phyloP scores from a whole-genome alignment of 225 moss, liverwort and hornwort species.

The Pleurozium schreberi region DNA sequence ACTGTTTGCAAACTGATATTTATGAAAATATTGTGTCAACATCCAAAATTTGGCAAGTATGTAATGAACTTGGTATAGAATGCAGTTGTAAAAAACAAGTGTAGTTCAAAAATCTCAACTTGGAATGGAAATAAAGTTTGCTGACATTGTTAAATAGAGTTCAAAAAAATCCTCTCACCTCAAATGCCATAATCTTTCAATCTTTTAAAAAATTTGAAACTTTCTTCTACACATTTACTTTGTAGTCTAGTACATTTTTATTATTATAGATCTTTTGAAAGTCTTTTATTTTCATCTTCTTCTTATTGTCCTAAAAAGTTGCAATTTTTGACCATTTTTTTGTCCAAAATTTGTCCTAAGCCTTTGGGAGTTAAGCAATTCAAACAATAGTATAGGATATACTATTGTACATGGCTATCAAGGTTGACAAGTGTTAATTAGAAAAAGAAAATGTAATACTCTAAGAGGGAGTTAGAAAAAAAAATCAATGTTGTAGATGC shows the following conservation, averaged over 20 bases:
- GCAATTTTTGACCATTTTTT: too few species aligned
- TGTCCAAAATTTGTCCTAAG: background rate
- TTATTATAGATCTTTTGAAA: background rate
- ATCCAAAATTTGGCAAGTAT: background rate
- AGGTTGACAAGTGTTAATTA: background rate
- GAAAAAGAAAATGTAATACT: background rate
- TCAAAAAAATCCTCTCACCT: rapidly evolving
- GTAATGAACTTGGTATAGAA: background rate
- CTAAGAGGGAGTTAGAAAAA: background rate
- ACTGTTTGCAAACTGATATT: background rate
- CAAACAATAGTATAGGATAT: background rate
- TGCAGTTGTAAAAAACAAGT: background rate
- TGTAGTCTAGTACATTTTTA: background rate
- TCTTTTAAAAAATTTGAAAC: background rate
- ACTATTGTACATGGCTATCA: rapidly evolving
- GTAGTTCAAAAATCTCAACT: background rate
- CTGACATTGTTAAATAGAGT: background rate
- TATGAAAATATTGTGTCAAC: background rate
- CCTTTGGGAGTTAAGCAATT: background rate
- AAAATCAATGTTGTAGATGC: rapidly evolving
- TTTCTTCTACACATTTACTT: background rate
- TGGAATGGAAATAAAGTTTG: background rate
- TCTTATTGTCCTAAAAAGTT: background rate
- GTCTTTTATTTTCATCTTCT: background rate
- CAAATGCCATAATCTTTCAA: background rate